A percentile compares a stretch with the other conserved stretches of the same genome.
Evolutionary conservation across 176 grass and related monocot genomes (phyloP).

Genomic region (Bothriochloa decipiens): DNA sequence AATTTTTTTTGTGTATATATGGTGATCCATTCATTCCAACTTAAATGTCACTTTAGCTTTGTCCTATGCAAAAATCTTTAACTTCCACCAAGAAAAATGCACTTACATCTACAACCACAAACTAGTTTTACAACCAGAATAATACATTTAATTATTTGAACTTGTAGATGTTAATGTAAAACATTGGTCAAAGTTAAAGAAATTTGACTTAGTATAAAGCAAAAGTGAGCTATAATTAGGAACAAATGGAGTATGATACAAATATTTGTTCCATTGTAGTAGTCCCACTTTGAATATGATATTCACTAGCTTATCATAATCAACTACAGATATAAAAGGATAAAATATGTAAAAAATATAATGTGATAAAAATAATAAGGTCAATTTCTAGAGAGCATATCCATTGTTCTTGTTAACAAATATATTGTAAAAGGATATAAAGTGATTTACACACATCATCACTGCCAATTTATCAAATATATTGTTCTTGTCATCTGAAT

Average conservation of each 20-base stretch:
- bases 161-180: background rate
- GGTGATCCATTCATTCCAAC: background rate
- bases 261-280: background rate
- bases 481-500: background rate
- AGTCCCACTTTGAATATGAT: background rate
- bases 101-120: background rate
- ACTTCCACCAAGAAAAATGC: background rate
- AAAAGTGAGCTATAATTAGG: background rate
- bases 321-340: background rate
- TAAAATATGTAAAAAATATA: background rate
- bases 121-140: background rate
- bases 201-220: background rate
- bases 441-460: background rate
- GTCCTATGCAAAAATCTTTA: background rate
- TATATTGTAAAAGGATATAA: too few relatives aligned
- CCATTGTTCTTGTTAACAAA: too few relatives aligned
- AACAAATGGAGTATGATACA: background rate
- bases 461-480: background rate
- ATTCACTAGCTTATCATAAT: background rate
- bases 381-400: too few relatives aligned
- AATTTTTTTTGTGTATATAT: too few relatives aligned
- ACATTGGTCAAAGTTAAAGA: background rate
- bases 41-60: background rate
- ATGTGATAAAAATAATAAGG: background rate
- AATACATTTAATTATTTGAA: background rate